Evolutionary conservation across 140 eudicot species (phyloP).

Genomic region (Stevia rebaudiana): DNA sequence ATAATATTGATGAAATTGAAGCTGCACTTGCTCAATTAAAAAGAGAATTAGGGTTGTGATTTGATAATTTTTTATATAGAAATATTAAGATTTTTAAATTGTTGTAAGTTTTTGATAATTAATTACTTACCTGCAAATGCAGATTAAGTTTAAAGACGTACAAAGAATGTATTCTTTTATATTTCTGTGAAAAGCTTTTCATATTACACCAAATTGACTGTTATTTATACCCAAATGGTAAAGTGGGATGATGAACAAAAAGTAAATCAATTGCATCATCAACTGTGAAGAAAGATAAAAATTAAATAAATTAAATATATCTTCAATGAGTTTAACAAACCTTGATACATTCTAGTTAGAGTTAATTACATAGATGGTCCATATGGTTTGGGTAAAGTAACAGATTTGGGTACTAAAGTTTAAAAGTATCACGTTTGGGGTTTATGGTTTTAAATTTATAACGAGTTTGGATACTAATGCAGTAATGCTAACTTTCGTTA

Average conservation of each 20-base stretch:
- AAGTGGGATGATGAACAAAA: not conserved
- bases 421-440: too few species aligned
- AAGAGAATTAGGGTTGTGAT: slow-evolving; percentile 82
- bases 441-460: too few species aligned
- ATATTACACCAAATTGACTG: not conserved
- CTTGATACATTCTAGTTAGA: too few species aligned
- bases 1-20: slow-evolving; percentile 78
- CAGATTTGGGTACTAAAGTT: too few species aligned
- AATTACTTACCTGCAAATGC: slow-evolving; percentile 19
- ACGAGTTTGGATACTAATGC: too few species aligned
- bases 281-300: too few species aligned
- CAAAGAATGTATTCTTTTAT: not conserved
- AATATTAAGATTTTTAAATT: slow-evolving; percentile 11
- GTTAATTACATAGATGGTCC: too few species aligned
- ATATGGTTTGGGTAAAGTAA: too few species aligned
- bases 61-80: slow-evolving; percentile 24
- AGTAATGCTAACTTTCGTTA: too few species aligned
- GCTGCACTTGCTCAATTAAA: slow-evolving; percentile 84
- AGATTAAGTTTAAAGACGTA: not conserved
- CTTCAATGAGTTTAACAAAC: too few species aligned
- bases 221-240: not conserved
- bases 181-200: not conserved
- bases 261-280: not conserved
- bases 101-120: slow-evolving; percentile 18
- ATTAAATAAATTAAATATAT: too few species aligned